Percentiles rank a stretch among this genome's conserved stretches.
phyloP scores from a whole-genome alignment of 495 filamentous ascomycete genomes.

The Hypoxylon trugodes region DNA sequence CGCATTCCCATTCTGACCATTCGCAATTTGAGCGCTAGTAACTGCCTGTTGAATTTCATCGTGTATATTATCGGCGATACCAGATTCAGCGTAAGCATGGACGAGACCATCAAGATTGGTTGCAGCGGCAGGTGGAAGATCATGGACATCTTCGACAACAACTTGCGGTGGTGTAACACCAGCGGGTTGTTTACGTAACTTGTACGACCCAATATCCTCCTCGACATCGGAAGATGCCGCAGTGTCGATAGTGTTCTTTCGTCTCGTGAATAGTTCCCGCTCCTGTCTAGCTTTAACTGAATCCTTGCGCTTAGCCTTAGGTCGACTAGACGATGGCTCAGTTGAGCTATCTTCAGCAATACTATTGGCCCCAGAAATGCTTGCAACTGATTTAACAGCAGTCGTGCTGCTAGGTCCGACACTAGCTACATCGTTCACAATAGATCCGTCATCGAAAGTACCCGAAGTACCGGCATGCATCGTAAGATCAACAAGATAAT shows the following conservation, averaged over 20 bases:
- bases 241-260: constrained; percentile 70
- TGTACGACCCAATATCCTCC: constrained; percentile 65
- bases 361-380: constrained; percentile 70
- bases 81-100: constrained; percentile 74
- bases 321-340: constrained; percentile 60
- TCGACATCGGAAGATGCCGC: constrained; percentile 73
- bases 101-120: constrained; percentile 89
- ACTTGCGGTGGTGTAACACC: constrained; percentile 68
- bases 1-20: constrained; percentile 71
- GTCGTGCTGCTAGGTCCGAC: constrained; percentile 86
- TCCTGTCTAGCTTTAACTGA: constrained; percentile 87
- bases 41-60: constrained; percentile 81
- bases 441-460: constrained; percentile 59
- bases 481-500: constrained; percentile 95
- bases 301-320: constrained; percentile 70
- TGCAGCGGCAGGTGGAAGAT: constrained; percentile 75
- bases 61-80: constrained; percentile 78
- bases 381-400: constrained; percentile 91
- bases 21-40: constrained; percentile 66
- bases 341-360: constrained; percentile 65
- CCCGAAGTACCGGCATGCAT: constrained; percentile 77
- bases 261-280: constrained; percentile 86
- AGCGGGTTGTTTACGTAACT: constrained; percentile 70
- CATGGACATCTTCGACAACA: constrained; percentile 73
- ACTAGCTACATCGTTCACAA: constrained; percentile 69